Percentiles rank a stretch among this genome's conserved stretches.
Conservation (phyloP, 495 filamentous ascomycete species). For the Aspergillus hancockii region DNA sequence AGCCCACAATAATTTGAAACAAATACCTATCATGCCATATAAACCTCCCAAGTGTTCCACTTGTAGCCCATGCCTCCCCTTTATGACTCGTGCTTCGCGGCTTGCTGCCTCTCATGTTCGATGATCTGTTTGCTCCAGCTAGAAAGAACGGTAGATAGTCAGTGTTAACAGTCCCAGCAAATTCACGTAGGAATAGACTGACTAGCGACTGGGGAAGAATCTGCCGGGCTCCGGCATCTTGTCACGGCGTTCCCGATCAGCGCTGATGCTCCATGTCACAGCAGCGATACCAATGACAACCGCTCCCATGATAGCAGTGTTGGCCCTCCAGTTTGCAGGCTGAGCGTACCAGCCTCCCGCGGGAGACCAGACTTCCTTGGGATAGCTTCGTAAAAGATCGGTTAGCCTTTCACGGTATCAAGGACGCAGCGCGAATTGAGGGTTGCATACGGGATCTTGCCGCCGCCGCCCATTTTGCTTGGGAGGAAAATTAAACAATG, state of each 20-base stretch:
- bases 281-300: slow-evolving; percentile 75
- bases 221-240: slow-evolving; percentile 84
- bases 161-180: slow-evolving; percentile 17
- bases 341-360: slow-evolving; percentile 96
- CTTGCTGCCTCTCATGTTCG: slow-evolving; percentile 72
- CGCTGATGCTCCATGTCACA: slow-evolving; percentile 76
- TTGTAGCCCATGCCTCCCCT: slow-evolving; percentile 15
- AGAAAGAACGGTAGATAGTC: slow-evolving; percentile 18
- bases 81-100: slow-evolving; percentile 59
- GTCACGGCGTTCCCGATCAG: slow-evolving; percentile 74
- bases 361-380: slow-evolving; percentile 99
- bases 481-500: slow-evolving; percentile 28
- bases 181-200: slow-evolving; percentile 40
- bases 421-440: background rate
- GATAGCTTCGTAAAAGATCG: slow-evolving; percentile 64
- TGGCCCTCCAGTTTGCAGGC: slow-evolving; percentile 90
- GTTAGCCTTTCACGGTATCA: slow-evolving; percentile 24
- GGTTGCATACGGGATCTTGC: slow-evolving; percentile 80
- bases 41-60: slow-evolving; percentile 22
- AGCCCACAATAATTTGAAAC: slow-evolving; percentile 42
- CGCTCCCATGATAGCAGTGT: slow-evolving; percentile 80
- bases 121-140: slow-evolving; percentile 93
- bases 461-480: slow-evolving; percentile 61
- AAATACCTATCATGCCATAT: slow-evolving; percentile 32
- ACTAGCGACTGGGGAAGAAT: slow-evolving; percentile 97